These are phyloP conservation scores for Penicillium arizonense DNA, from an alignment of 495 filamentous ascomycete genomes.

Conservation along the genomic window DNA sequence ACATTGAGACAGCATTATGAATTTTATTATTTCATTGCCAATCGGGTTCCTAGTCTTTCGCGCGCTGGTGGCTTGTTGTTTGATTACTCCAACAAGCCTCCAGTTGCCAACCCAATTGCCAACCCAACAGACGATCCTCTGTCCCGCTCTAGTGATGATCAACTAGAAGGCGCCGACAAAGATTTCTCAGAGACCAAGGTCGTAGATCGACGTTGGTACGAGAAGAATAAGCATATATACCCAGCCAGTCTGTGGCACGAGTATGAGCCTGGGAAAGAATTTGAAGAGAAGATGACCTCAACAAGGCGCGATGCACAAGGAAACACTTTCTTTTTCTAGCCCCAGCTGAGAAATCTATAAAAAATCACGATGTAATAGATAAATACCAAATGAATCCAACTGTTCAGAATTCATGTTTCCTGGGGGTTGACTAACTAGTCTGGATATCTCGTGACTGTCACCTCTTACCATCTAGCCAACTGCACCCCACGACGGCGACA, in stretches of 20 bases:
- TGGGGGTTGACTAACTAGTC: not conserved
- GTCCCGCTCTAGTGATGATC: conserved; percentile 41
- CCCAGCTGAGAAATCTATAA: conserved; percentile 7
- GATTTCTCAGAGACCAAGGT: conserved; percentile 89
- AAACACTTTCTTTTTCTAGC: conserved; percentile 91
- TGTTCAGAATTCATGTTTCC: not conserved
- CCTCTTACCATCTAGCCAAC: conserved; percentile 2
- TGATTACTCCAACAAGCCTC: conserved; percentile 66
- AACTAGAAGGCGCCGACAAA: conserved; percentile 75
- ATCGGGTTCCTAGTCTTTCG: conserved; percentile 70
- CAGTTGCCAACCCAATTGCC: conserved; percentile 24
- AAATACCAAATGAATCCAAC: conserved; percentile 9
- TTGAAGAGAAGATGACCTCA: conserved; percentile 65
- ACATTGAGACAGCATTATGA: conserved; percentile 75
- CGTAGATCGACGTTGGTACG: conserved; percentile 94
- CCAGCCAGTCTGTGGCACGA: conserved; percentile 95
- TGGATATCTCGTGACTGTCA: conserved; percentile 11
- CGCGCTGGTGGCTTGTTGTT: conserved; percentile 60
- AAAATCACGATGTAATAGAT: conserved; percentile 13
- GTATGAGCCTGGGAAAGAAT: conserved; percentile 87
- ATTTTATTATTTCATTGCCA: conserved; percentile 94
- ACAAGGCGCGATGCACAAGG: conserved; percentile 75
- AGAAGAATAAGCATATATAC: conserved; percentile 96
- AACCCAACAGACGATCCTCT: conserved; percentile 42
- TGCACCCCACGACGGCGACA: not conserved